These are phyloP conservation scores for Emericellopsis atlantica DNA, from an alignment of 2,329 filamentous ascomycete genomes.

Conservation along the genomic window DNA sequence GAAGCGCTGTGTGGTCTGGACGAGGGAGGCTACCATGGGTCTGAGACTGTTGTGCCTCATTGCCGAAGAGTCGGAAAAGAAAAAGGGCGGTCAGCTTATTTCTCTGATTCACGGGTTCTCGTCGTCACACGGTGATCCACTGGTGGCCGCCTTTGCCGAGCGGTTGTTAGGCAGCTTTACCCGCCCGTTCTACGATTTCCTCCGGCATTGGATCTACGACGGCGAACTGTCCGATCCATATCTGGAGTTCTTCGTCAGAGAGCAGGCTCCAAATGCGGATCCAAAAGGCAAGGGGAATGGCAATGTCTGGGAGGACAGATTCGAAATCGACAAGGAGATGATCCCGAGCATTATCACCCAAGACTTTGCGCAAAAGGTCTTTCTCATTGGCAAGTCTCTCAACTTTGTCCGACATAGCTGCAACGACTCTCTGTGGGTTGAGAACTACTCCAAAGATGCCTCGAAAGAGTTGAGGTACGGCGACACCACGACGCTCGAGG, in stretches of 20 bases:
- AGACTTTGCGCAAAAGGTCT: conserved; percentile 92
- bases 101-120: conserved; percentile 89
- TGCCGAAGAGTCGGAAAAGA: conserved; percentile 75
- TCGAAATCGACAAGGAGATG: conserved; percentile 73
- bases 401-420: conserved; percentile 98
- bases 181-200: conserved; percentile 89
- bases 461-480: conserved; percentile 89
- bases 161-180: conserved; percentile 78
- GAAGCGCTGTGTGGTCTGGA: conserved; percentile 95
- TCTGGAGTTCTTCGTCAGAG: conserved; percentile 86
- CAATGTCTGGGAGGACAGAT: conserved; percentile 98
- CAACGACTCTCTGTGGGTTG: conserved; percentile 87
- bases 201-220: conserved; percentile 96
- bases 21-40: conserved; percentile 90
- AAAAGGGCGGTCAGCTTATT: conserved; percentile 82
- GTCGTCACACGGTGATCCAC: conserved; percentile 86
- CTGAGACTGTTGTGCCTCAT: conserved; percentile 87
- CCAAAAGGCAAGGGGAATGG: conserved; percentile 56
- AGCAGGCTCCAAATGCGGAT: conserved; percentile 48
- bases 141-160: conserved; percentile 87
- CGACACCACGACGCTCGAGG: conserved; percentile 81
- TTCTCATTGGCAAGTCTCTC: conserved; percentile 91
- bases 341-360: conserved; percentile 86
- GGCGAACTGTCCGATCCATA: conserved; percentile 96
- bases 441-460: conserved; percentile 83